These are phyloP conservation scores for Fragilaria crotonensis DNA, from an alignment of 108 stramenopile genomes.

Conservation along the genomic window DNA sequence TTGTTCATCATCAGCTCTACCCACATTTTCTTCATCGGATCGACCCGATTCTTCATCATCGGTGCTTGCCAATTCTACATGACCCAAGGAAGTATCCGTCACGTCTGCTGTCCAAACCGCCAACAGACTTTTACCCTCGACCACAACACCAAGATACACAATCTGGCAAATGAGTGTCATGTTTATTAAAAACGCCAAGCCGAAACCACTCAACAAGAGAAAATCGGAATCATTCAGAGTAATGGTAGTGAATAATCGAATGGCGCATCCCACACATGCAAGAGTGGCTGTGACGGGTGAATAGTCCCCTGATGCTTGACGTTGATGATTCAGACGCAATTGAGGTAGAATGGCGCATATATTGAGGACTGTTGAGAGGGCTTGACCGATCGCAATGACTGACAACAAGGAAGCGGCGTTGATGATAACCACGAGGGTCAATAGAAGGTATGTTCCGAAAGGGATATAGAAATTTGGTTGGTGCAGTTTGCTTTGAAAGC, in stretches of 20 bases:
- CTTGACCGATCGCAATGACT: constrained; percentile 29
- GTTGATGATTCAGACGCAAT: constrained; percentile 20
- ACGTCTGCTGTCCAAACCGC: constrained; percentile 16
- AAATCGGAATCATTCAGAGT: constrained; percentile 30
- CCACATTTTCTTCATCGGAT: too few relatives aligned
- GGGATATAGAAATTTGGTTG: constrained; percentile 1
- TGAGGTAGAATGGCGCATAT: constrained; percentile 37
- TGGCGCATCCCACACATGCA: constrained; percentile 28
- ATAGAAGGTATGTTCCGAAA: constrained; percentile 2
- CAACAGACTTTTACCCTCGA: constrained; percentile 24
- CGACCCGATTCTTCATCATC: too few relatives aligned
- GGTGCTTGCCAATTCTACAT: too few relatives aligned
- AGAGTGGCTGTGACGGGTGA: constrained; percentile 36
- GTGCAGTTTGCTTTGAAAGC: constrained; percentile 21
- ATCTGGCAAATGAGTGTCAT: constrained; percentile 31
- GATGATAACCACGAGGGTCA: background rate
- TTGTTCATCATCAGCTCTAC: too few relatives aligned
- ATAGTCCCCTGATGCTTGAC: constrained; percentile 26
- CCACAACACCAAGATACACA: constrained; percentile 23
- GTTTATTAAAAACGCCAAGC: constrained; percentile 28
- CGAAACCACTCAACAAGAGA: constrained; percentile 29
- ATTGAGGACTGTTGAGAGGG: constrained; percentile 24
- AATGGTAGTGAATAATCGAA: constrained; percentile 40
- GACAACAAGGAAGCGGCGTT: constrained; percentile 9
- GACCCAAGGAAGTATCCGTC: too few relatives aligned